Percentiles rank a stretch among this genome's conserved stretches.
phyloP scores from a whole-genome alignment of 257 asterid genomes.

The Agastache rugosa region DNA sequence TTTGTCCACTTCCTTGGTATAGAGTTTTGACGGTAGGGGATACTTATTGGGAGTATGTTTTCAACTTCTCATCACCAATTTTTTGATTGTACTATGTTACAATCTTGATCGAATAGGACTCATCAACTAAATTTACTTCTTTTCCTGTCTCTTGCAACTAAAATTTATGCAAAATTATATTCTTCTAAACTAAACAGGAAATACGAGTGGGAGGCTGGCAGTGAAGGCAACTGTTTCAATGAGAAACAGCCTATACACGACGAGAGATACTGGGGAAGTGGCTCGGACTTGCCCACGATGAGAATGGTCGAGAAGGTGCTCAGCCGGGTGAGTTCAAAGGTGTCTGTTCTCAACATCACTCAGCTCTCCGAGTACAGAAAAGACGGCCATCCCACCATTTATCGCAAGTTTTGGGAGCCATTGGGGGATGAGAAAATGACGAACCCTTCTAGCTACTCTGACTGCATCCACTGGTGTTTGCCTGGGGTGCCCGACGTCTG shows the following conservation, averaged over 20 bases:
- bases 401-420: slow-evolving; percentile 92
- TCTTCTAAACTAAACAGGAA: slow-evolving; percentile 51
- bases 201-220: slow-evolving; percentile 72
- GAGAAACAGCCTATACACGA: slow-evolving; percentile 71
- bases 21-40: too few relatives aligned
- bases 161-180: neutral
- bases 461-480: slow-evolving; percentile 95
- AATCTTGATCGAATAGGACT: neutral
- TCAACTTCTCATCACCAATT: neutral
- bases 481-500: slow-evolving; percentile 94
- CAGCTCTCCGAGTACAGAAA: slow-evolving; percentile 89
- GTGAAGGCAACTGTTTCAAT: slow-evolving; percentile 79
- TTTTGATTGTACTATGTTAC: neutral
- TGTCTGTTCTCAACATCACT: slow-evolving; percentile 73
- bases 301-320: slow-evolving; percentile 66
- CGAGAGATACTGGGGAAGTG: slow-evolving; percentile 71
- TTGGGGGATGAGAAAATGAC: slow-evolving; percentile 57
- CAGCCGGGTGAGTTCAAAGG: slow-evolving; percentile 62
- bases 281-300: slow-evolving; percentile 81
- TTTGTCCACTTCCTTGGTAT: too few relatives aligned
- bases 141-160: neutral
- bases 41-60: neutral
- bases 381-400: slow-evolving; percentile 92
- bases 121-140: neutral
- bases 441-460: slow-evolving; percentile 79